Evolutionary conservation across 305 asterid species (phyloP).

Genomic region (Fraxinus floribunda): DNA sequence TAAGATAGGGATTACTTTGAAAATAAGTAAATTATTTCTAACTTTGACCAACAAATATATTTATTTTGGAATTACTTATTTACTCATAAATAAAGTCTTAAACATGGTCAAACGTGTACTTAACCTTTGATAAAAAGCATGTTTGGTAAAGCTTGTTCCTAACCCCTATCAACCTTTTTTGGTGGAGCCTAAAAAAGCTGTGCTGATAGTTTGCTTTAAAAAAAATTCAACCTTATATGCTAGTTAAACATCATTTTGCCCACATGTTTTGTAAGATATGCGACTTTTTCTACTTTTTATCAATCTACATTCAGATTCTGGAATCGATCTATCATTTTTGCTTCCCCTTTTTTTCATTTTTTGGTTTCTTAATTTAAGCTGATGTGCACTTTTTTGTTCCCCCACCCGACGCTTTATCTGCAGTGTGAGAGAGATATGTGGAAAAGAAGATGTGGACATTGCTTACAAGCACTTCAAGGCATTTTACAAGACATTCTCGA

Average conservation of each 20-base stretch:
- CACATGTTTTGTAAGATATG: background rate
- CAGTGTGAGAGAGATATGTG: conserved; percentile 92
- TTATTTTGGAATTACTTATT: background rate
- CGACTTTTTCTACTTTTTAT: background rate
- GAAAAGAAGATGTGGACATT: conserved; percentile 75
- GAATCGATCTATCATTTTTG: background rate
- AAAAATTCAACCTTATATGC: background rate
- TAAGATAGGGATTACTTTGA: background rate
- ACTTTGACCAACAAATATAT: background rate
- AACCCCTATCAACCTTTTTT: background rate
- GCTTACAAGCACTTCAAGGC: conserved; percentile 94
- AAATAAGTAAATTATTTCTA: background rate
- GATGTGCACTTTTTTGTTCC: background rate
- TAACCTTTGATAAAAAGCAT: background rate
- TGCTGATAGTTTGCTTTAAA: background rate
- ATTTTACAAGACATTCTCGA: conserved; percentile 70
- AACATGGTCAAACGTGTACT: background rate
- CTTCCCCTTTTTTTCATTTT: background rate
- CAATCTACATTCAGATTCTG: too few relatives aligned
- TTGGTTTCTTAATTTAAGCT: background rate
- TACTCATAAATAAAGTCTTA: background rate
- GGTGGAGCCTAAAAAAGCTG: background rate
- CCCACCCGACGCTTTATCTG: conserved; percentile 20
- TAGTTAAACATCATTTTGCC: background rate
- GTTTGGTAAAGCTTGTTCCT: background rate